Conservation (phyloP, 2,329 filamentous ascomycete species). For the Aspergillus quadrilineatus region DNA sequence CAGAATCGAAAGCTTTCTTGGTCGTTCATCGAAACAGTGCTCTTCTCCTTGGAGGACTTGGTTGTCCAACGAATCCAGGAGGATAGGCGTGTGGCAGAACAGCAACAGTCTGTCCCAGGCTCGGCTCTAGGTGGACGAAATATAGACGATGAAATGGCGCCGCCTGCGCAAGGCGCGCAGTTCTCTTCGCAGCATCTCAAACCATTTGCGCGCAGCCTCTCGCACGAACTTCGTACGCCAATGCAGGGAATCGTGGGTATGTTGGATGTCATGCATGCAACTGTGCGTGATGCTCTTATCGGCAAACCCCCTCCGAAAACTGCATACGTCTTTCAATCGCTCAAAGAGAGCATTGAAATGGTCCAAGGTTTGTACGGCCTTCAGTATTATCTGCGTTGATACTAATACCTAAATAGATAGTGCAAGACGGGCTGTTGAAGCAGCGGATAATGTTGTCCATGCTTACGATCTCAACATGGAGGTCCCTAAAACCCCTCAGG, state of each 20-base stretch:
- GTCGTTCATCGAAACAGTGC: constrained; percentile 65
- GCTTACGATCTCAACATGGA: constrained; percentile 75
- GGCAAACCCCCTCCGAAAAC: constrained; percentile 52
- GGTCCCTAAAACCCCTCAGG: constrained; percentile 62
- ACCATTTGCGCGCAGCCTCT: constrained; percentile 69
- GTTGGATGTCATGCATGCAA: constrained; percentile 74
- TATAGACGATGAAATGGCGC: constrained; percentile 28
- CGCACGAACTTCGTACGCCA: constrained; percentile 69
- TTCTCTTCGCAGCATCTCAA: constrained; percentile 63
- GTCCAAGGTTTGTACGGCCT: constrained; percentile 57
- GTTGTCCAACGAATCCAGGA: constrained; percentile 59
- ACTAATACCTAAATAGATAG: constrained; percentile 53
- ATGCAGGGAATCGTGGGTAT: constrained; percentile 76
- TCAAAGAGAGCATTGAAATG: constrained; percentile 69
- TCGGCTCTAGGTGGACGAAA: constrained; percentile 22
- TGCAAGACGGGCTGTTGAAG: constrained; percentile 68
- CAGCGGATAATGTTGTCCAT: constrained; percentile 73
- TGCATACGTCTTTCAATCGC: constrained; percentile 57
- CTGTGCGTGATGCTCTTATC: constrained; percentile 64
- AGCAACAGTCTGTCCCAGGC: constrained; percentile 27
- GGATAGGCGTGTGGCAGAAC: constrained; percentile 49
- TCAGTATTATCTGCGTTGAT: background rate
- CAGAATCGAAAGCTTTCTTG: constrained; percentile 58
- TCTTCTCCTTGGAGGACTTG: constrained; percentile 68
- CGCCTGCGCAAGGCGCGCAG: constrained; percentile 56